These are phyloP conservation scores for Penicillium hordei DNA, from an alignment of 2,329 filamentous ascomycete species.

Conservation along the genomic window DNA sequence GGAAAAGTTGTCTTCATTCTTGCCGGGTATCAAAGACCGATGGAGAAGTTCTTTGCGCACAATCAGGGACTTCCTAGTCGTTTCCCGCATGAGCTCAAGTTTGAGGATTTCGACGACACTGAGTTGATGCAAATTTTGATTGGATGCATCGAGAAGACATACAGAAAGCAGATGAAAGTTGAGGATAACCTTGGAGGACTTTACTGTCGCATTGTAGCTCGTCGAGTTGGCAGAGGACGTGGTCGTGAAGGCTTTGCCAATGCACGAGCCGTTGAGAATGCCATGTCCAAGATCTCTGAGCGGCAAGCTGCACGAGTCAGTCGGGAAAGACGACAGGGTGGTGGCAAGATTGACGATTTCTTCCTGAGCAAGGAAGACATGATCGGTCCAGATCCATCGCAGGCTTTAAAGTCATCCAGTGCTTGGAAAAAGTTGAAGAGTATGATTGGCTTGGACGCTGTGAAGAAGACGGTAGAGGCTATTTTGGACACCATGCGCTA, in stretches of 20 bases:
- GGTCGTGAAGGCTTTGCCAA: constrained; percentile 71
- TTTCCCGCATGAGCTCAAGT: constrained; percentile 65
- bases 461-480: constrained; percentile 61
- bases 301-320: constrained; percentile 60
- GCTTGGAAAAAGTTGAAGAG: constrained; percentile 60
- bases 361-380: constrained; percentile 66
- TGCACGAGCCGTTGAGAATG: constrained; percentile 67
- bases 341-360: constrained; percentile 55
- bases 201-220: constrained; percentile 62
- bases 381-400: constrained; percentile 65
- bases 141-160: constrained; percentile 56
- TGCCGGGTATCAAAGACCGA: constrained; percentile 70
- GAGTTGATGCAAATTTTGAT: constrained; percentile 65
- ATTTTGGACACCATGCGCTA: constrained; percentile 61
- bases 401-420: constrained; percentile 51
- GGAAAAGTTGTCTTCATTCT: constrained; percentile 71
- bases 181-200: constrained; percentile 61
- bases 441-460: constrained; percentile 59
- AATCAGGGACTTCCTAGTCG: constrained; percentile 71
- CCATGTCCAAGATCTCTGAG: constrained; percentile 53
- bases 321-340: constrained; percentile 46
- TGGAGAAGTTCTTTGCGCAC: constrained; percentile 74
- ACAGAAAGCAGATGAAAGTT: constrained; percentile 55
- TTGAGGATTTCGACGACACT: constrained; percentile 66
- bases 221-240: constrained; percentile 61